A percentile compares a stretch with the other conserved stretches of the same genome.
Conservation (phyloP, 2,329 filamentous ascomycete genomes). For the Septoria petroselini region DNA sequence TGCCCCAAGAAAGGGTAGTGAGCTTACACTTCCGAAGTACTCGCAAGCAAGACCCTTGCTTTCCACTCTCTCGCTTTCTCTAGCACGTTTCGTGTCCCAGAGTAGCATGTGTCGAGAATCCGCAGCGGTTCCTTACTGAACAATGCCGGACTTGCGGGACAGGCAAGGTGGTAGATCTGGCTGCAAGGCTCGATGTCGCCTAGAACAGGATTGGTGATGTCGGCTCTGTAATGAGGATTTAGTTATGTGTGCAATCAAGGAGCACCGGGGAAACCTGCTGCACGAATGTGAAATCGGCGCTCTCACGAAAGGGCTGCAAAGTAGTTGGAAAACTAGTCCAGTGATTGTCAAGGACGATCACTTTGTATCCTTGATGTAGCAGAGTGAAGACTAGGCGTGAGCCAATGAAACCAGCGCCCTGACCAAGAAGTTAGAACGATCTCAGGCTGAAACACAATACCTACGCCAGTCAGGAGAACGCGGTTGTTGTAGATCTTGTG, state of each 20-base stretch:
- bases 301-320: not conserved
- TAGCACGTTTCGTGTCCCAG: not conserved
- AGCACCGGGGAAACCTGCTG: not conserved
- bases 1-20: not conserved
- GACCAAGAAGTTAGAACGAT: not conserved
- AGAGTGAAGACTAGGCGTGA: not conserved
- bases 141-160: not conserved
- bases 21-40: conserved; percentile 6
- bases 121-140: not conserved
- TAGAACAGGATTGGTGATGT: not conserved
- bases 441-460: not conserved
- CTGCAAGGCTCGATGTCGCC: not conserved
- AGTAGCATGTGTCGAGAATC: not conserved
- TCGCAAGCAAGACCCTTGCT: not conserved
- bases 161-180: conserved; percentile 2
- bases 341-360: not conserved
- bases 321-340: not conserved
- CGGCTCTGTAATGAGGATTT: not conserved
- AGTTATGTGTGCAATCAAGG: not conserved
- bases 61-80: not conserved
- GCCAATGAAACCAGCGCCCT: conserved; percentile 6
- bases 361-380: not conserved
- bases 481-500: not conserved
- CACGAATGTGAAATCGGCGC: not conserved
- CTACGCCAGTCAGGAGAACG: not conserved